phyloP scores from a whole-genome alignment of 2,329 filamentous ascomycete genomes.

The Apiospora koreana region DNA sequence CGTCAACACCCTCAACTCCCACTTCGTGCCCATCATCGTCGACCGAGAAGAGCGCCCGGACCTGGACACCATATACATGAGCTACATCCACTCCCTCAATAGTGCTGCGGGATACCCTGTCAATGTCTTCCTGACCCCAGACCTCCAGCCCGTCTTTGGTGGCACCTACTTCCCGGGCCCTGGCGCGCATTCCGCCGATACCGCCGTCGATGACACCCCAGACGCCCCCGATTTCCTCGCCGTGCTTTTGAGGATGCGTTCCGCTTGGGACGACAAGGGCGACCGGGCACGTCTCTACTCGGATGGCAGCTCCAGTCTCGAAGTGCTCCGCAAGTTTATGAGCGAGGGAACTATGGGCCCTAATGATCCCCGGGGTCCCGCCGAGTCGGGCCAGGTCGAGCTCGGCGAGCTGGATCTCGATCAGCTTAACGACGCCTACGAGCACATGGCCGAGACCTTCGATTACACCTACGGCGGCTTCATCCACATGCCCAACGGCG shows the following conservation, averaged over 20 bases:
- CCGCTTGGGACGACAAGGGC: constrained; percentile 81
- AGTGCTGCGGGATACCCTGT: constrained; percentile 91
- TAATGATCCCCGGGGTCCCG: constrained; percentile 22
- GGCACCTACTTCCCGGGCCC: constrained; percentile 95
- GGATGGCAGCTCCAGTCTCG: constrained; percentile 80
- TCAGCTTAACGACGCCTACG: constrained; percentile 85
- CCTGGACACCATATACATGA: constrained; percentile 96
- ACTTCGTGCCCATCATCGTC: constrained; percentile 89
- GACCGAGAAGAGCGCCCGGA: constrained; percentile 94
- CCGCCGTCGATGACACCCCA: constrained; percentile 47
- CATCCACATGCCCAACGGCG: constrained; percentile 40
- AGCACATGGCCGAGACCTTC: constrained; percentile 76
- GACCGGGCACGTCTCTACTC: constrained; percentile 66
- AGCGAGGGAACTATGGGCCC: constrained; percentile 75
- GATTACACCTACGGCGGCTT: constrained; percentile 82
- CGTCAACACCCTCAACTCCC: constrained; percentile 78
- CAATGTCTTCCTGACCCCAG: constrained; percentile 94
- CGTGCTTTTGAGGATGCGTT: constrained; percentile 70
- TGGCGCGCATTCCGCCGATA: constrained; percentile 44
- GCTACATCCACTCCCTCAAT: constrained; percentile 92
- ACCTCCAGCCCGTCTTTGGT: constrained; percentile 91
- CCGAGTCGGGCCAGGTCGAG: constrained; percentile 14
- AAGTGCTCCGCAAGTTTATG: constrained; percentile 82
- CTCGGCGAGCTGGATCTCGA: constrained; percentile 71
- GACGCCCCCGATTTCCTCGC: constrained; percentile 78